These are phyloP conservation scores for Fusarium foetens DNA, from an alignment of 2,329 filamentous ascomycete genomes.

Conservation along the genomic window DNA sequence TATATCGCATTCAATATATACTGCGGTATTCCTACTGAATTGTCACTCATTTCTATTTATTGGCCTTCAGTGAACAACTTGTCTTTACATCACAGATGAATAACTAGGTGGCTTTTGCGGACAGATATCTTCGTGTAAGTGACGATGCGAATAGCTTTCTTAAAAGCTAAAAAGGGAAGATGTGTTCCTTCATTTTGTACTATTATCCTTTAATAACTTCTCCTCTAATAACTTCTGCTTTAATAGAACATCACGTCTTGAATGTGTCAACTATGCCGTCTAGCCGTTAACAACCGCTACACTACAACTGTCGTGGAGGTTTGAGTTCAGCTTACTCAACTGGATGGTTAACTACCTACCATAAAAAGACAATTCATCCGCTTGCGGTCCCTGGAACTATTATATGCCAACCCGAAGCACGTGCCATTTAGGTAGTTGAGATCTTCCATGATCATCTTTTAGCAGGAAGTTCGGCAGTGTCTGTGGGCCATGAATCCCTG, in stretches of 20 bases:
- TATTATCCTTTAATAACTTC: background rate
- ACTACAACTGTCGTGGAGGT: background rate
- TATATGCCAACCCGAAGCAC: background rate
- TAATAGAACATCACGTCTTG: background rate
- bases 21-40: background rate
- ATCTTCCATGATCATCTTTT: background rate
- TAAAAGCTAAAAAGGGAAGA: background rate
- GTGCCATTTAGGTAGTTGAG: background rate
- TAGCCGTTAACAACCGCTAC: background rate
- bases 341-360: background rate
- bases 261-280: background rate
- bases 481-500: background rate
- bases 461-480: background rate
- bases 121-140: rapidly evolving
- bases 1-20: background rate
- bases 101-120: no score
- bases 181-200: background rate
- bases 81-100: background rate
- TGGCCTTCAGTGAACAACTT: background rate
- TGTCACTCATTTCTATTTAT: background rate
- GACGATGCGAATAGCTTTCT: background rate
- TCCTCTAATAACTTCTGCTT: background rate
- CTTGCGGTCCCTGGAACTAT: background rate
- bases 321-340: background rate
- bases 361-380: background rate